Evolutionary conservation across 345 rosid genomes (phyloP).

Genomic region (Hibiscus trionum): DNA sequence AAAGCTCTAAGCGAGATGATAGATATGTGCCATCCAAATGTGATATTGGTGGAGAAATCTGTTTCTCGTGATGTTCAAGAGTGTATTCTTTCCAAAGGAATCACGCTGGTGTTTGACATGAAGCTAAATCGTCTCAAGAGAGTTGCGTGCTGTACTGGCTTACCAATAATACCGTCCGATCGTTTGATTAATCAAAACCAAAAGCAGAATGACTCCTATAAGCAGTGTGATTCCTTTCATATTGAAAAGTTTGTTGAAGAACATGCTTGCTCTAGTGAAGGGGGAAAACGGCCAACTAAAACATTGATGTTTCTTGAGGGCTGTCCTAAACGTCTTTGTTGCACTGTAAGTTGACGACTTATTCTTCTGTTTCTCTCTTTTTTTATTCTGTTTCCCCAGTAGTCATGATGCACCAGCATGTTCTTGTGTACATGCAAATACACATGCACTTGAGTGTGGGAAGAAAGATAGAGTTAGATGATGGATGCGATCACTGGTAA

Average conservation of each 20-base stretch:
- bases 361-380: neutral
- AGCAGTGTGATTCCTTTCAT: slow-evolving; percentile 65
- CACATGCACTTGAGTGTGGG: neutral
- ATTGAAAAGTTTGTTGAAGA: slow-evolving; percentile 82
- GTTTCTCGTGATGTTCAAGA: slow-evolving; percentile 81
- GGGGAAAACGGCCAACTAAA: slow-evolving; percentile 71
- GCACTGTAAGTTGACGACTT: slow-evolving; percentile 62
- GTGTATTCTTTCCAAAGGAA: slow-evolving; percentile 55
- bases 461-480: neutral
- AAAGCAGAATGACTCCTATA: slow-evolving; percentile 66
- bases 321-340: slow-evolving; percentile 68
- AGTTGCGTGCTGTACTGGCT: slow-evolving; percentile 77
- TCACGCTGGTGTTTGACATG: slow-evolving; percentile 83
- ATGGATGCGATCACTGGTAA: no score
- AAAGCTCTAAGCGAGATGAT: slow-evolving; percentile 55
- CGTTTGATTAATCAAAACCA: slow-evolving; percentile 45
- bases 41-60: slow-evolving; percentile 81
- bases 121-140: slow-evolving; percentile 84
- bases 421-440: neutral
- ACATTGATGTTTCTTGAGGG: slow-evolving; percentile 95
- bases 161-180: slow-evolving; percentile 55
- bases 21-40: slow-evolving; percentile 58
- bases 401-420: neutral
- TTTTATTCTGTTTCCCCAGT: neutral
- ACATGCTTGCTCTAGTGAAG: slow-evolving; percentile 53